phyloP scores from a whole-genome alignment of 2,329 filamentous ascomycete genomes.

The Xylariaceae sp. region DNA sequence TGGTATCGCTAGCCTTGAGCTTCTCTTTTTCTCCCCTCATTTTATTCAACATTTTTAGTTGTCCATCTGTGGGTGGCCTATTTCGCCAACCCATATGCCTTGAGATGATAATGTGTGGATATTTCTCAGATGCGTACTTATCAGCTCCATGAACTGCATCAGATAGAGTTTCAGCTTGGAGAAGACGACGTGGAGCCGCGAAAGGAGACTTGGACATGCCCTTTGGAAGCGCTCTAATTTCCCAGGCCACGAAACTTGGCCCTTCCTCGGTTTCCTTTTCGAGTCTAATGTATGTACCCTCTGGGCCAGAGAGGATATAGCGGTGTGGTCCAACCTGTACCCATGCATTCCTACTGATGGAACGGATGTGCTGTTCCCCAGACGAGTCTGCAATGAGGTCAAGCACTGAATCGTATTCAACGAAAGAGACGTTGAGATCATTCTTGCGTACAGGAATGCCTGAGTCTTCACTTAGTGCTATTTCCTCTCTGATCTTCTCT shows the following conservation, averaged over 20 bases:
- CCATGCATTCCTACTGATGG: conserved; percentile 75
- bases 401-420: conserved; percentile 87
- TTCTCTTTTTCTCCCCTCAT: conserved; percentile 51
- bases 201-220: conserved; percentile 54
- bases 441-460: neutral
- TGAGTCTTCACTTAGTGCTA: conserved; percentile 12
- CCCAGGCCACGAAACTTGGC: conserved; percentile 41
- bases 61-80: conserved; percentile 57
- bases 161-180: conserved; percentile 60
- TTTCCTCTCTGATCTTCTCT: conserved; percentile 35
- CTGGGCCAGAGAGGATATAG: conserved; percentile 66
- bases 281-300: conserved; percentile 58
- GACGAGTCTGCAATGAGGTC: conserved; percentile 82
- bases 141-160: conserved; percentile 83
- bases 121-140: conserved; percentile 67
- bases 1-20: conserved; percentile 55
- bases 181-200: conserved; percentile 65
- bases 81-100: conserved; percentile 67
- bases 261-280: conserved; percentile 34
- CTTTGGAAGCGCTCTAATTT: conserved; percentile 45
- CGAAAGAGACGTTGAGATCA: conserved; percentile 63
- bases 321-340: conserved; percentile 68
- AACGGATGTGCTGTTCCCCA: conserved; percentile 72
- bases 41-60: conserved; percentile 69
- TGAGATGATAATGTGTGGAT: conserved; percentile 63